Base-by-base conservation (phyloP, 345 rosid genomes). In the Eucalyptus globulus region DNA sequence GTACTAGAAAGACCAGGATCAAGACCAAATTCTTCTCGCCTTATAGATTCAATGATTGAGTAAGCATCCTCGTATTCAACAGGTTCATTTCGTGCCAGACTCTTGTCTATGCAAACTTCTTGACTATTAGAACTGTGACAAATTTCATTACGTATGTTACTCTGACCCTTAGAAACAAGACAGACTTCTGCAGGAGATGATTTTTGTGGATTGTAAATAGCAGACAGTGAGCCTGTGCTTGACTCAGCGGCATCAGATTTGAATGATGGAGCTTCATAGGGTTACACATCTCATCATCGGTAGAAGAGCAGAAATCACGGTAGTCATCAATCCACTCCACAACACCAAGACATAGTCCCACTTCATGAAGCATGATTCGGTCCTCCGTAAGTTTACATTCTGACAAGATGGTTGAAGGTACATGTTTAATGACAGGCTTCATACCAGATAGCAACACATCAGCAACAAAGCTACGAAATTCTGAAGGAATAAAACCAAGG, bases 21-120 rank as follows among this genome's bases (percentile, higher is more conserved):
- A 88, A 97, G 91, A 87, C 99, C 99, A 91, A 96, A 96, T 91
- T 96, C 99, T 86, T 95, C 97, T 87, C 87, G 94, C 93, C 99
- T 96, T 89, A 97, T 96, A 86, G 93, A 93, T 87, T 96, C 96
- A 91, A 97, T 91, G 87, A 95, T 93, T 83, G 91, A 58, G 87
- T 93, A 91, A 87, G 97, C 94, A 89, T 93, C 93, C 65, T 89
- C 92, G 72, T 86, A 88, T 87, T 92, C 90, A 80, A 90, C 87
- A 40, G 88, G 87, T 87, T 89, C 91, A 88, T 92, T 90, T 90
- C 67, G 92, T 85, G 80, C 50, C 87, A 76, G 17, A 90, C 87
- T 87, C 65, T 87, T 89, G 56, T 31, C 91, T 69, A 88, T 90
- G 89, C 87, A 90, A 89, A 49, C 90, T 89, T 89, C 92, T 45